Evolutionary conservation across 129 eudicot genomes (phyloP), one percentile per base, ranked within the genome.

Genomic region (Helichrysum umbraculigerum): DNA sequence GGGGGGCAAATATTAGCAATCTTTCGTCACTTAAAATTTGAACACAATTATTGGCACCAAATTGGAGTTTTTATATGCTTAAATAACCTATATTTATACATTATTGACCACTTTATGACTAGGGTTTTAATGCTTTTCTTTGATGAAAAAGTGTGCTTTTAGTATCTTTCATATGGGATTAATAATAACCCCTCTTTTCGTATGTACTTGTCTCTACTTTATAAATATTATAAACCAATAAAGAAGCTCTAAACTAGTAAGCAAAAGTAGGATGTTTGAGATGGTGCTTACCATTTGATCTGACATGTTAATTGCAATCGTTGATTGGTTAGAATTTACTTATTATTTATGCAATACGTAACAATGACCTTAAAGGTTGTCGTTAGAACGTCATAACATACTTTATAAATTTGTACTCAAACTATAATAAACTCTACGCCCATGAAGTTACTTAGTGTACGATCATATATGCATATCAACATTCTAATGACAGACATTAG

Each of bases 1-100:
- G 41, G 76, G 75, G 75, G 71, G 71, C 76, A 80, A 57, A 74
- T 67, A 30, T 22, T 50, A 60, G 66, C 79, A 32, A 80, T 42
- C 79, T 74, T 80, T 68, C 22, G 41, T 74, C 80, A 80, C 76
- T 32, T 41, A 62, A 21, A 66, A 74, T n/a, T n/a, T n/a, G n/a
- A 74, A 74, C 80, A 80, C 71, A 80, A 80, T 80, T 58, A 80
- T 80, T 74, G 84, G 58, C 76, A 80, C 70, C 79, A 68, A 80
- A 67, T 67, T 74, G 57, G 22, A 58, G 60, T 80, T 66, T 66
- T 80, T 68, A 68, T 25, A 58, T 65, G 74, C 54, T 74, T 35
- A 3, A 4, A 3, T 7, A 72, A 74, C 58, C 79, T 68, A 42
- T 44, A 17, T 44, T 58, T 44, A 17, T 44, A 59, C 64, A 80